A percentile compares a stretch with the other conserved stretches of the same genome.
These are phyloP conservation scores for Funneliformis mosseae DNA, from an alignment of 192 early-diverging fungal genomes.

Conservation along the genomic window DNA sequence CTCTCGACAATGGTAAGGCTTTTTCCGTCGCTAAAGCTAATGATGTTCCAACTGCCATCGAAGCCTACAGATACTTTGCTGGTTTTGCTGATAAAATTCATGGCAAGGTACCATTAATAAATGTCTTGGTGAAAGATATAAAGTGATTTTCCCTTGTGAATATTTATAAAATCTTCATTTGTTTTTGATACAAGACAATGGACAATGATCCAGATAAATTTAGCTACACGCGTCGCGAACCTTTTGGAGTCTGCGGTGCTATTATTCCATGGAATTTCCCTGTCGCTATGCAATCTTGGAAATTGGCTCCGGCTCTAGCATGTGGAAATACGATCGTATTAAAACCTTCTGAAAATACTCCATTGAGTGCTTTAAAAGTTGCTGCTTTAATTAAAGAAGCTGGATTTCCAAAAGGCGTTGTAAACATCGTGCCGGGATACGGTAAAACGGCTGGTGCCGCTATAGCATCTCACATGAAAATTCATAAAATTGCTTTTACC, in stretches of 20 bases:
- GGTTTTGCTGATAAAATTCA: constrained; percentile 64
- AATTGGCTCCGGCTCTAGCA: constrained; percentile 73
- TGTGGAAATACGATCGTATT: constrained; percentile 65
- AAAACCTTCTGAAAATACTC: constrained; percentile 78
- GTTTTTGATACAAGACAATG: background rate
- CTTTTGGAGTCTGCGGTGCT: constrained; percentile 72
- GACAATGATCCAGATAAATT: background rate
- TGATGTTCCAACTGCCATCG: constrained; percentile 65
- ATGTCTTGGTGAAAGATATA: no score
- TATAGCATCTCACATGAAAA: constrained; percentile 68
- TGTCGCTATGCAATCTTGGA: constrained; percentile 73
- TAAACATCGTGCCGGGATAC: constrained; percentile 84
- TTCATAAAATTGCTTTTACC: constrained; percentile 77
- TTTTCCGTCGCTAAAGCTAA: constrained; percentile 54
- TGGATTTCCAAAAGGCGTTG: constrained; percentile 76
- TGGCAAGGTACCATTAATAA: constrained; percentile 37
- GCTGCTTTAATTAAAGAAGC: constrained; percentile 65
- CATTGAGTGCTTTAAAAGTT: constrained; percentile 64
- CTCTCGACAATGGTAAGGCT: constrained; percentile 79
- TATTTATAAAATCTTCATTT: no score
- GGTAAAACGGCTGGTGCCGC: constrained; percentile 69
- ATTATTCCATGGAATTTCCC: constrained; percentile 85
- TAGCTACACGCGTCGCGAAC: constrained; percentile 58
- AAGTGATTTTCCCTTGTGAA: no score
- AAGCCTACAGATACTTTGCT: constrained; percentile 79